Percentiles rank a stretch among this genome's conserved stretches.
These are phyloP conservation scores for Cyclotella distinguenda DNA, from an alignment of 108 stramenopile species.

Conservation along the genomic window DNA sequence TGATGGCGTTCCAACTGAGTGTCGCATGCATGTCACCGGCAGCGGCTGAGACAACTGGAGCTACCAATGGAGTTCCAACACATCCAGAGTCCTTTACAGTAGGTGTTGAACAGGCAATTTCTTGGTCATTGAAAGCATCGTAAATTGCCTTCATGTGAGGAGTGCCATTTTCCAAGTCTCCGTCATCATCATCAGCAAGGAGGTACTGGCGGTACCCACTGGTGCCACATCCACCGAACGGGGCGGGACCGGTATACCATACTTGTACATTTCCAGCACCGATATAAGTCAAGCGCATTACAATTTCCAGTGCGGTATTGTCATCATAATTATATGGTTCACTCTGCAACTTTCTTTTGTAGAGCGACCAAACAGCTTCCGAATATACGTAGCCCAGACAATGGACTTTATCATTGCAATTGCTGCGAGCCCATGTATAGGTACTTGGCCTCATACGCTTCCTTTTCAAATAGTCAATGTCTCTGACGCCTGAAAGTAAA, in stretches of 20 bases:
- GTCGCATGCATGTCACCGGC: constrained; percentile 14
- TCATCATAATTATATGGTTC: constrained; percentile 21
- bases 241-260: constrained; percentile 15
- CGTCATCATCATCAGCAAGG: constrained; percentile 30
- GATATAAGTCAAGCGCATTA: constrained; percentile 21
- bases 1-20: constrained; percentile 13
- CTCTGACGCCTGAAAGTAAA: constrained; percentile 8
- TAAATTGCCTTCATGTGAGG: constrained; percentile 31
- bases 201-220: constrained; percentile 27
- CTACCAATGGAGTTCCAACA: not conserved
- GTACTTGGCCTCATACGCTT: constrained; percentile 2
- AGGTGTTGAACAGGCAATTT: constrained; percentile 25
- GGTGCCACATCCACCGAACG: constrained; percentile 21
- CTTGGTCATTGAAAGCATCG: constrained; percentile 17
- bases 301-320: constrained; percentile 24
- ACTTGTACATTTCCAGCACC: constrained; percentile 23
- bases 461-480: constrained; percentile 18
- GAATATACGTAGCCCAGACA: constrained; percentile 17
- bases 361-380: constrained; percentile 32
- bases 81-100: constrained; percentile 15
- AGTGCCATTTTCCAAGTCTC: constrained; percentile 27
- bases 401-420: constrained; percentile 9
- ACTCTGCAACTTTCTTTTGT: constrained; percentile 11
- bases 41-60: constrained; percentile 3
- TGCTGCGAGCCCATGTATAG: not conserved